Percentiles rank a stretch among this genome's conserved stretches.
These are phyloP conservation scores for Plasmodium gonderi DNA, from an alignment of 169 alveolate genomes.

Conservation along the genomic window DNA sequence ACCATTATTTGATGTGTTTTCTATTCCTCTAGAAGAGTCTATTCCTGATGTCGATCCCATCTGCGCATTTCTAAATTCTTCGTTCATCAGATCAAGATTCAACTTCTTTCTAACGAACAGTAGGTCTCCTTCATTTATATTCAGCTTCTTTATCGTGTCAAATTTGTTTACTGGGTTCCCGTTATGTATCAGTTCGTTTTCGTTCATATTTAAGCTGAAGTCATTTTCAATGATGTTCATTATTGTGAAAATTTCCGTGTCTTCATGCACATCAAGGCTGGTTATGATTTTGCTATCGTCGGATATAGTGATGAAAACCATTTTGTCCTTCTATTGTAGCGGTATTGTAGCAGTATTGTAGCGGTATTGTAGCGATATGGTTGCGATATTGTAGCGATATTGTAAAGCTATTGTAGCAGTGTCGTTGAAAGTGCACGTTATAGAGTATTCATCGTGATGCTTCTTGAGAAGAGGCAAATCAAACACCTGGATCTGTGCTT, in stretches of 20 bases:
- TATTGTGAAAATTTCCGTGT: slow-evolving; percentile 58
- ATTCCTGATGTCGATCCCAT: not conserved
- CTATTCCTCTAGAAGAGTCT: not conserved
- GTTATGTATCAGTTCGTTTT: slow-evolving; percentile 53
- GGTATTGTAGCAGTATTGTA: not conserved
- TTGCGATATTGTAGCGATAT: too few relatives aligned
- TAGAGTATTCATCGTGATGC: too few relatives aligned
- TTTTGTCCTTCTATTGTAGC: not conserved
- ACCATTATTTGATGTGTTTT: not conserved
- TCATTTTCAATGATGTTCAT: slow-evolving; percentile 70
- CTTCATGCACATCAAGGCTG: slow-evolving; percentile 67
- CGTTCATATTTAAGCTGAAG: slow-evolving; percentile 42
- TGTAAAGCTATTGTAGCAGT: too few relatives aligned
- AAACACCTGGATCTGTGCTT: too few relatives aligned
- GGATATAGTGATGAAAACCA: slow-evolving; percentile 72
- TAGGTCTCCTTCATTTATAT: slow-evolving; percentile 63
- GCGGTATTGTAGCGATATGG: not conserved
- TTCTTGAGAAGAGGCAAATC: too few relatives aligned
- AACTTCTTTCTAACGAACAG: slow-evolving; percentile 50
- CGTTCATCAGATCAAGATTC: slow-evolving; percentile 6
- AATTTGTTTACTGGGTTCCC: slow-evolving; percentile 24
- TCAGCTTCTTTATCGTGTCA: slow-evolving; percentile 55
- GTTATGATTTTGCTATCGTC: slow-evolving; percentile 72
- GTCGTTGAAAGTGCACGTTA: too few relatives aligned
- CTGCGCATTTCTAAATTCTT: not conserved